Evolutionary conservation across 495 filamentous ascomycete genomes (phyloP).

Genomic region (Aspergillus ellipticus): DNA sequence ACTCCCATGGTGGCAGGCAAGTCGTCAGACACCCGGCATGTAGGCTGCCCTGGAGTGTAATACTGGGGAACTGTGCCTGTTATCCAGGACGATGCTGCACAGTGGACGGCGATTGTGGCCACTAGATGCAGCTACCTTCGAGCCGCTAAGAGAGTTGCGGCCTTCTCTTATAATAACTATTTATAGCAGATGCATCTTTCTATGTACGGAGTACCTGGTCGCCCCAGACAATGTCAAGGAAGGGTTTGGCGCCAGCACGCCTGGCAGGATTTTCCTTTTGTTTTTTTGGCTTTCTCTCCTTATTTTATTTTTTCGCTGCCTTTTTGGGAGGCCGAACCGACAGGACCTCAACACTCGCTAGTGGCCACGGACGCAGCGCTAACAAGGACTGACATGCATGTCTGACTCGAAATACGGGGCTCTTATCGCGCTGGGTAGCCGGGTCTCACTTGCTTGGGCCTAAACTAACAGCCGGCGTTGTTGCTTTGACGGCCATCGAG

Average conservation of each 20-base stretch:
- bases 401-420: slow-evolving; percentile 5
- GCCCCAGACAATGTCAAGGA: neutral
- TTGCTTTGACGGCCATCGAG: neutral
- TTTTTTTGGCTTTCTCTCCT: neutral
- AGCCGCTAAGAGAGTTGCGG: neutral
- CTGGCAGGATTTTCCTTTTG: neutral
- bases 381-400: neutral
- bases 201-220: neutral
- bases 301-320: neutral
- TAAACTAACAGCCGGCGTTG: neutral
- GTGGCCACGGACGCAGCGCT: neutral
- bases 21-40: neutral
- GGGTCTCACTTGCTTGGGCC: neutral
- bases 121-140: neutral
- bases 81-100: neutral
- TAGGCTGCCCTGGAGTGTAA: neutral
- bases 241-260: neutral
- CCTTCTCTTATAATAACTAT: neutral
- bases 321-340: neutral
- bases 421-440: neutral
- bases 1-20: slow-evolving; percentile 11
- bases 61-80: neutral
- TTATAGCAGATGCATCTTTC: slow-evolving; percentile 1
- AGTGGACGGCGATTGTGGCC: neutral
- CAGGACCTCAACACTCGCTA: neutral